These are phyloP conservation scores for Pythium sp. DNA, from an alignment of 352 stramenopile genomes.

Conservation along the genomic window DNA sequence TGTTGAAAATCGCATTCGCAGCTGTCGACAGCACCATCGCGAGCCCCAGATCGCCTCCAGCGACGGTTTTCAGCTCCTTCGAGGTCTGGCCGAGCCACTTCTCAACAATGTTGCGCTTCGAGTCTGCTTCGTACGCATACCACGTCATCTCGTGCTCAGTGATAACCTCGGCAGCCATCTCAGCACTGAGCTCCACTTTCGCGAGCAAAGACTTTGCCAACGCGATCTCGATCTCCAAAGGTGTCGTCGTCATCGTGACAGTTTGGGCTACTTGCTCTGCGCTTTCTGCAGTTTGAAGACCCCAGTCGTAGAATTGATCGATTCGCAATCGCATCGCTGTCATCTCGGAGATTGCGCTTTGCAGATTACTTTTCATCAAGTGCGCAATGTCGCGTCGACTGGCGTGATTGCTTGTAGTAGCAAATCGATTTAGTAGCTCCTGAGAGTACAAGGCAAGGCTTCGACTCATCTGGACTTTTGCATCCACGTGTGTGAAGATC, in stretches of 20 bases:
- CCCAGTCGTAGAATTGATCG: slow-evolving; percentile 3
- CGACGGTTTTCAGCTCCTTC: slow-evolving; percentile 11
- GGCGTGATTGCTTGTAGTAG: background rate
- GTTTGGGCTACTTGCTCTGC: background rate
- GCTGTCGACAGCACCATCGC: slow-evolving; percentile 31
- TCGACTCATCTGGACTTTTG: slow-evolving; percentile 6
- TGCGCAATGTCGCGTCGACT: background rate
- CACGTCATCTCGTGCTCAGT: slow-evolving; percentile 63
- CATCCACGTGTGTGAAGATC: slow-evolving; percentile 13
- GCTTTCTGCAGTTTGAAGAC: background rate
- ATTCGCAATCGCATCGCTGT: background rate
- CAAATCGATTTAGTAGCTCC: background rate
- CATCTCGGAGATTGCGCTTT: slow-evolving; percentile 1
- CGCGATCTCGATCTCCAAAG: slow-evolving; percentile 31
- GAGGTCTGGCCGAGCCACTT: slow-evolving; percentile 66
- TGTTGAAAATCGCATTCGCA: slow-evolving; percentile 19
- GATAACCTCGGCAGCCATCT: slow-evolving; percentile 28
- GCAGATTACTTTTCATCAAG: slow-evolving; percentile 6
- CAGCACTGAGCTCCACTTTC: slow-evolving; percentile 30
- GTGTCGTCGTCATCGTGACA: background rate
- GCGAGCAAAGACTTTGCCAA: slow-evolving; percentile 37
- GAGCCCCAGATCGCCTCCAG: slow-evolving; percentile 22
- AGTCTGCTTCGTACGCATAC: slow-evolving; percentile 51
- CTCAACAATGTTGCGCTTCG: slow-evolving; percentile 52
- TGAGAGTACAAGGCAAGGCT: slow-evolving; percentile 6